Percentiles rank a stretch among this genome's conserved stretches.
Evolutionary conservation across 495 filamentous ascomycete species (phyloP).

Genomic region (Arthonia radiata): DNA sequence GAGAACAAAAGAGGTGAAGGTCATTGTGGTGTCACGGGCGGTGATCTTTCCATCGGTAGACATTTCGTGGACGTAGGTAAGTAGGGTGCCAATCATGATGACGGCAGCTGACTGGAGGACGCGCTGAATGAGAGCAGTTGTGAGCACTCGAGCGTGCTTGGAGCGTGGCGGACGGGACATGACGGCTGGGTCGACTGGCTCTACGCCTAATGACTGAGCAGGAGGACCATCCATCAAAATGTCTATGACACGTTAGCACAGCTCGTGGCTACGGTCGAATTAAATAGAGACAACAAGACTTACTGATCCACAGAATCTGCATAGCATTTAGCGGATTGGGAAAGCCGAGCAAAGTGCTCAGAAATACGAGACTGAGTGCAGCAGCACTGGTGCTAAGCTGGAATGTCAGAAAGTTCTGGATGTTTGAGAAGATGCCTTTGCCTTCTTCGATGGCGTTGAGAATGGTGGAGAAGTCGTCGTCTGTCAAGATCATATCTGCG

Average conservation of each 20-base stretch:
- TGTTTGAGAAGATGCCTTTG: conserved; percentile 98
- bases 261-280: conserved; percentile 12
- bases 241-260: conserved; percentile 33
- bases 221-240: conserved; percentile 99
- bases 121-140: conserved; percentile 49
- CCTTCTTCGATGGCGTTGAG: conserved; percentile 91
- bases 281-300: conserved; percentile 14
- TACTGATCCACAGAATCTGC: conserved; percentile 99
- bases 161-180: conserved; percentile 80
- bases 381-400: conserved; percentile 94
- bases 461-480: conserved; percentile 96
- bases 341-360: conserved; percentile 79
- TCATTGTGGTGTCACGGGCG: conserved; percentile 94
- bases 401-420: conserved; percentile 97
- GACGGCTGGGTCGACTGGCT: conserved; percentile 80
- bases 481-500: conserved; percentile 97
- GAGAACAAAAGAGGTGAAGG: conserved; percentile 92
- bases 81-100: not conserved
- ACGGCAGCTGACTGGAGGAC: conserved; percentile 57
- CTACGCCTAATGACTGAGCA: conserved; percentile 88
- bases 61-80: conserved; percentile 65
- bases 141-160: conserved; percentile 65
- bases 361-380: conserved; percentile 66
- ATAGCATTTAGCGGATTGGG: conserved; percentile 91
- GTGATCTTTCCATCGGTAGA: conserved; percentile 51